phyloP scores from a whole-genome alignment of 495 filamentous ascomycete genomes.

The Choiromyces venosus region DNA sequence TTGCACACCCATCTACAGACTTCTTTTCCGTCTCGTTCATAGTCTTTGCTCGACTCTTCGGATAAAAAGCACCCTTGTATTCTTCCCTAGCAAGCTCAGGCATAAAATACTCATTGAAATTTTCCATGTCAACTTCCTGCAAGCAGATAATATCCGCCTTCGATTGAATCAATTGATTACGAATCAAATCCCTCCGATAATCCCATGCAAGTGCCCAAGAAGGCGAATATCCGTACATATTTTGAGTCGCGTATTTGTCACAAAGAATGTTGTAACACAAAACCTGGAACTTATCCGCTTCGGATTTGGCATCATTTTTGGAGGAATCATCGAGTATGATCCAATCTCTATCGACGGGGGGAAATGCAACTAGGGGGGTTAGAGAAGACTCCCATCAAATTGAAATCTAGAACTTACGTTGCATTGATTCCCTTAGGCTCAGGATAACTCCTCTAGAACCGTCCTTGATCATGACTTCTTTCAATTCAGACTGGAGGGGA shows the following conservation, averaged over 20 bases:
- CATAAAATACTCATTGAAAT: slow-evolving; percentile 82
- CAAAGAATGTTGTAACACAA: slow-evolving; percentile 93
- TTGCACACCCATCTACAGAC: slow-evolving; percentile 87
- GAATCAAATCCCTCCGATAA: slow-evolving; percentile 71
- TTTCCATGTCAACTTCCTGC: slow-evolving; percentile 86
- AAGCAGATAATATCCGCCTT: slow-evolving; percentile 85
- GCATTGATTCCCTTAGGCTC: slow-evolving; percentile 72
- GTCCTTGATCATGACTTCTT: slow-evolving; percentile 71
- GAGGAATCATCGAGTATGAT: slow-evolving; percentile 56
- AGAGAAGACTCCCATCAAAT: slow-evolving; percentile 27
- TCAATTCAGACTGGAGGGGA: slow-evolving; percentile 65
- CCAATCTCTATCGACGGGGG: slow-evolving; percentile 69
- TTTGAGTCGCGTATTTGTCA: slow-evolving; percentile 77
- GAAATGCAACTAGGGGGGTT: slow-evolving; percentile 54
- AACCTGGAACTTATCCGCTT: slow-evolving; percentile 56
- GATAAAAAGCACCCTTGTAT: slow-evolving; percentile 90
- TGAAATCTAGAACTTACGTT: slow-evolving; percentile 55
- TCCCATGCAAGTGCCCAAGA: slow-evolving; percentile 74
- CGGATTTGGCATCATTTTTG: slow-evolving; percentile 32
- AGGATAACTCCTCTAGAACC: slow-evolving; percentile 80
- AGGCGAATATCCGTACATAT: slow-evolving; percentile 83
- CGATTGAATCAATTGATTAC: slow-evolving; percentile 67
- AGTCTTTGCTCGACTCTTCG: slow-evolving; percentile 76
- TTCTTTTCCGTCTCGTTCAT: slow-evolving; percentile 85
- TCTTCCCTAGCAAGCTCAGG: slow-evolving; percentile 72